phyloP scores from a whole-genome alignment of 768 basidiomycete genomes.

The Mycena galopus region DNA sequence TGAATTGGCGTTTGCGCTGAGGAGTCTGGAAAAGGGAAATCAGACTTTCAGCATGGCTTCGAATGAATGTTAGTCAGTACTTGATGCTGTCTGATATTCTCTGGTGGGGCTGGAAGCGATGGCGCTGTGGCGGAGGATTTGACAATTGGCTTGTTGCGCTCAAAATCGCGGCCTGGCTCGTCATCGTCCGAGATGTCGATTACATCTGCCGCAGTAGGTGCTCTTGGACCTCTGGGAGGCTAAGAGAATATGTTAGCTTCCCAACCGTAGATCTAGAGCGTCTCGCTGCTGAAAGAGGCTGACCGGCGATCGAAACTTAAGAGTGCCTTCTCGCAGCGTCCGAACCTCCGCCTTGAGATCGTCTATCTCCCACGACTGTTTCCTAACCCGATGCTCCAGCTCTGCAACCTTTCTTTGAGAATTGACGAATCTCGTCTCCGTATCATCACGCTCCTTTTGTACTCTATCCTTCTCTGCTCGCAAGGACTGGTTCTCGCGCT shows the following conservation, averaged over 20 bases:
- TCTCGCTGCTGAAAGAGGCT: not conserved
- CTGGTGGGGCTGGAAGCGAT: not conserved
- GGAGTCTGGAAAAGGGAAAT: not conserved
- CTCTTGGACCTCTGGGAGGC: not conserved
- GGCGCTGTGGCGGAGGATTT: too few relatives aligned
- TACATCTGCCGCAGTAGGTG: not conserved
- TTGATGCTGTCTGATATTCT: not conserved
- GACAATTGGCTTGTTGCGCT: too few relatives aligned
- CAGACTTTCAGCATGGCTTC: not conserved
- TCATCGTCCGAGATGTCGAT: slow-evolving; percentile 33
- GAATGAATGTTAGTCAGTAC: too few relatives aligned
- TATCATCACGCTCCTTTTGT: slow-evolving; percentile 10
- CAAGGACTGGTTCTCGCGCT: slow-evolving; percentile 2
- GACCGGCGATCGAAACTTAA: not conserved
- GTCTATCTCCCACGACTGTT: not conserved
- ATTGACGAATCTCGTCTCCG: not conserved
- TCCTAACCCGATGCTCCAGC: slow-evolving; percentile 10
- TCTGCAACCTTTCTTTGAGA: not conserved
- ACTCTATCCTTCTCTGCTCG: slow-evolving; percentile 13
- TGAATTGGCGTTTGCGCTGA: not conserved
- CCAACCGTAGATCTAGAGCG: too few relatives aligned
- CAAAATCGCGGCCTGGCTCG: too few relatives aligned
- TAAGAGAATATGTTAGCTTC: not conserved
- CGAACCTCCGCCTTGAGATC: not conserved
- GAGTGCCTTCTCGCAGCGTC: not conserved